Evolutionary conservation across 371 early-diverging fungal genomes (phyloP).

Genomic region (Lichtheimia corymbifera): DNA sequence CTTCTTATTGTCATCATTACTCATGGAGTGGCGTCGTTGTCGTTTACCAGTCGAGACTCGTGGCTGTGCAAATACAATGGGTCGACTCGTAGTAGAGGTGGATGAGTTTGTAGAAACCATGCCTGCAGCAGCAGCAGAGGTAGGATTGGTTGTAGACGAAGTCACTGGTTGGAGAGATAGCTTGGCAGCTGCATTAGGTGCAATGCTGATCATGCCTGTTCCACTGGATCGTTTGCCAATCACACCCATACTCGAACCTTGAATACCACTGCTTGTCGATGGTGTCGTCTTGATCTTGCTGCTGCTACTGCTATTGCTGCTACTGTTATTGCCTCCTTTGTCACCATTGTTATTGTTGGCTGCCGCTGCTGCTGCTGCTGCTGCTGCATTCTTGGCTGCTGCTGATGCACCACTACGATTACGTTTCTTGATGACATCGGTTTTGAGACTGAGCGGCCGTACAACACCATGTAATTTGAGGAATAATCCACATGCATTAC

Average conservation of each 20-base stretch:
- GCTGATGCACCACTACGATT: constrained; percentile 48
- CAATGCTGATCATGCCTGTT: constrained; percentile 22
- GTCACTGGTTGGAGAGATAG: constrained; percentile 8
- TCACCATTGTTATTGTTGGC: background rate
- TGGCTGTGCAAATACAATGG: constrained; percentile 34
- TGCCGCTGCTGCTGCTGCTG: background rate
- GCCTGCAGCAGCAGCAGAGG: background rate
- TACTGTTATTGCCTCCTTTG: background rate
- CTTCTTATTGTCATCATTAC: constrained; percentile 13
- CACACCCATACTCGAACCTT: constrained; percentile 23
- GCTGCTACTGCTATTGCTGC: background rate
- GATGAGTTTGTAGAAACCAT: too few relatives aligned
- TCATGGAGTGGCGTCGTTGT: constrained; percentile 40
- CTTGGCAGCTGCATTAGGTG: constrained; percentile 14
- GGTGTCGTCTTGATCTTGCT: constrained; percentile 11
- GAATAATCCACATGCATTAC: constrained; percentile 66
- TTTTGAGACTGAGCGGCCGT: constrained; percentile 79
- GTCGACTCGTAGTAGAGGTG: constrained; percentile 12
- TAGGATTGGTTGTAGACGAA: background rate
- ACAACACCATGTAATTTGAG: constrained; percentile 83
- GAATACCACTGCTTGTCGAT: background rate
- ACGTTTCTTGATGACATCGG: constrained; percentile 82
- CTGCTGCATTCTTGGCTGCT: background rate
- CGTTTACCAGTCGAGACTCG: constrained; percentile 29
- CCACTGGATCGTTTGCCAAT: constrained; percentile 26